Evolutionary conservation across 306 rosid species (phyloP), one percentile per base, ranked within the genome.

Genomic region (Ochetophila trinervis): DNA sequence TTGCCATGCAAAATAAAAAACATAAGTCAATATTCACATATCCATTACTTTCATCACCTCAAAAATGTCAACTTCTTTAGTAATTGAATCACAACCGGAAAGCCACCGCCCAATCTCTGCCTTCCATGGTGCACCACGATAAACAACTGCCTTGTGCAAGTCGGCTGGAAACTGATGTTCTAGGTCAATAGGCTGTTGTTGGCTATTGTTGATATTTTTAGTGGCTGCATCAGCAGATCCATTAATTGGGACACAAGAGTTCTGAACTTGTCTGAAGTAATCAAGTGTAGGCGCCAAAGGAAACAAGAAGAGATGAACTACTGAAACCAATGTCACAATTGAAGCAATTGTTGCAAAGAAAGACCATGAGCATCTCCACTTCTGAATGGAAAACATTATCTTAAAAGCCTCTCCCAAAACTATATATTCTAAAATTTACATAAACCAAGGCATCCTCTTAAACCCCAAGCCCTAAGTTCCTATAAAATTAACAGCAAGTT

Each of bases 51-150:
- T 50, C 36, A 51, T 84, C 72, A 93, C 98, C 98, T 93, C 98
- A 60, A 79, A 73, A 65, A 87, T 83, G 66, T 79, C 79, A 67
- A 93, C 84, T 70, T 89, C 87, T 60, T 79, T 66, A 8, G 82
- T 54, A 63, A 79, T 23, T 53, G 83, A 70, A 81, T 80, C 83
- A 58, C 98, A 93, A 52, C 96, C 91, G 14, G 97, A 78, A 74
- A 93, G 88, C 98, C 98, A 93, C 67, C 54, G 82, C 34, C 98
- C 98, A 21, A 93, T 84, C 77, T 79, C 82, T 32, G 90, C 86
- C 89, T 86, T 89, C 98, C 98, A 93, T 14, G 97, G 97, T 11
- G 91, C 97, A 60, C 85, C 94, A 15, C 51, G 84, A 76, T 87
- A 89, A 67, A 80, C 77, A 76, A 84, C 89, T 6, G 89, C 89